These are phyloP conservation scores for Epichloe scottii DNA, from an alignment of 2,329 filamentous ascomycete genomes.

Conservation along the genomic window DNA sequence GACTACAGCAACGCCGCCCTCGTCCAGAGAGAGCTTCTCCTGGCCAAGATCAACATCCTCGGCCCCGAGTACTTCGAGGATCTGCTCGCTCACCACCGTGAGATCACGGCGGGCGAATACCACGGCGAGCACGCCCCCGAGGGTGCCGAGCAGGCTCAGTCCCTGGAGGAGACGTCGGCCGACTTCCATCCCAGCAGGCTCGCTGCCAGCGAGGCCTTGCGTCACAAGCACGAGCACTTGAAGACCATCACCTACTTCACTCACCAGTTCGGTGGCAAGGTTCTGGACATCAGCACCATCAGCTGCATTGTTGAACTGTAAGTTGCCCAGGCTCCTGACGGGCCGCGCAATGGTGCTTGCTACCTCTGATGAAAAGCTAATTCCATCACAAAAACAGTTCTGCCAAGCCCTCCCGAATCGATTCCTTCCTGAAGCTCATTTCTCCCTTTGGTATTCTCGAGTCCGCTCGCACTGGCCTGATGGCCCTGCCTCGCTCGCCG, in stretches of 20 bases:
- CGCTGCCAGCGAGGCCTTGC: conserved; percentile 73
- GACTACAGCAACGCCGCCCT: conserved; percentile 90
- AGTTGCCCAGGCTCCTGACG: conserved; percentile 25
- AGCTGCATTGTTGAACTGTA: conserved; percentile 98
- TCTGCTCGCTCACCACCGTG: conserved; percentile 85
- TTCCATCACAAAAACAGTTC: conserved; percentile 39
- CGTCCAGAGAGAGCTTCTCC: conserved; percentile 86
- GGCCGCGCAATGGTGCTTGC: neutral
- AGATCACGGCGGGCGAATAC: conserved; percentile 49
- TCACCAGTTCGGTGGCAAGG: conserved; percentile 96
- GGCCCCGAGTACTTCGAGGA: conserved; percentile 98
- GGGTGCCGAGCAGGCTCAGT: conserved; percentile 21
- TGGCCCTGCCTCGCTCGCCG: conserved; percentile 90
- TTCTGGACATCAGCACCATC: conserved; percentile 93
- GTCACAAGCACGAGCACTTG: conserved; percentile 95
- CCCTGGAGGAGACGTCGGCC: conserved; percentile 35
- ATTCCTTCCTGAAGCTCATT: conserved; percentile 95
- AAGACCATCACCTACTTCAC: conserved; percentile 93
- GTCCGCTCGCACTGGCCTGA: conserved; percentile 87
- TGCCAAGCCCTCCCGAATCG: conserved; percentile 85
- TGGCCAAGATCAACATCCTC: conserved; percentile 93
- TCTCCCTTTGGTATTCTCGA: conserved; percentile 92
- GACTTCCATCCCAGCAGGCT: conserved; percentile 89
- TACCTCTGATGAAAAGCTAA: neutral
- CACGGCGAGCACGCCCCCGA: conserved; percentile 33